Percentiles rank a stretch among this genome's conserved stretches.
Conservation (phyloP, 495 filamentous ascomycete species). For the Neurospora tetraspora region DNA sequence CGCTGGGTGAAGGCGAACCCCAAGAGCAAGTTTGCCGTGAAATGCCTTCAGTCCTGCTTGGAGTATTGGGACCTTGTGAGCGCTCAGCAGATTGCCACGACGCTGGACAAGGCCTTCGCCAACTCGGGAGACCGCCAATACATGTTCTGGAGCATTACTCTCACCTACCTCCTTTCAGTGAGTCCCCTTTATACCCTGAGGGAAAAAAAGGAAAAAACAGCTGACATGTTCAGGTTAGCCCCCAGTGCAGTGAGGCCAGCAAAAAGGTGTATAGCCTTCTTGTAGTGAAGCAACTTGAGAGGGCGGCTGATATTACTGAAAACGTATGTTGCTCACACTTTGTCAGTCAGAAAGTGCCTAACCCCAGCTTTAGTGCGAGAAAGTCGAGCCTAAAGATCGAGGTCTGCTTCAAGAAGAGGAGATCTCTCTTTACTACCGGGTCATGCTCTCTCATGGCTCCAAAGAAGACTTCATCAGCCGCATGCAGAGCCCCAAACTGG, state of each 20-base stretch:
- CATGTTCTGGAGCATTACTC: constrained; percentile 34
- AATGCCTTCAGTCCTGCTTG: constrained; percentile 34
- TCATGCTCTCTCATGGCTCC: constrained; percentile 18
- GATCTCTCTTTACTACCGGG: constrained; percentile 22
- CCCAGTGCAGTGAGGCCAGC: constrained; percentile 25
- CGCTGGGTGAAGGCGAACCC: constrained; percentile 34
- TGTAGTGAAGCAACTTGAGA: constrained; percentile 30
- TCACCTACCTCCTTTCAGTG: constrained; percentile 36
- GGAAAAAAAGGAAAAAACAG: not conserved
- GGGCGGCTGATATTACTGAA: constrained; percentile 31
- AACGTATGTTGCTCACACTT: constrained; percentile 13
- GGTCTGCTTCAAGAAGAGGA: constrained; percentile 26
- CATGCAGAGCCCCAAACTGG: constrained; percentile 18
- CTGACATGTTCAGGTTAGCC: constrained; percentile 25
- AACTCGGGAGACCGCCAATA: constrained; percentile 25
- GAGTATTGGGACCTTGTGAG: constrained; percentile 37
- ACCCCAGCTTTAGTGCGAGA: constrained; percentile 11
- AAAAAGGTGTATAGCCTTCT: constrained; percentile 32
- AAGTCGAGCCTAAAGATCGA: constrained; percentile 16
- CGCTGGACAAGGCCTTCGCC: constrained; percentile 30
- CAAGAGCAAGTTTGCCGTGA: constrained; percentile 23
- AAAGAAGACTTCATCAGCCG: constrained; percentile 20
- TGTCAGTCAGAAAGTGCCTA: not conserved
- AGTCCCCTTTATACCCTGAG: constrained; percentile 6
- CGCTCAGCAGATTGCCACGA: constrained; percentile 40